Evolutionary conservation across 106 monocot species (phyloP).

Genomic region (Acorus calamus): DNA sequence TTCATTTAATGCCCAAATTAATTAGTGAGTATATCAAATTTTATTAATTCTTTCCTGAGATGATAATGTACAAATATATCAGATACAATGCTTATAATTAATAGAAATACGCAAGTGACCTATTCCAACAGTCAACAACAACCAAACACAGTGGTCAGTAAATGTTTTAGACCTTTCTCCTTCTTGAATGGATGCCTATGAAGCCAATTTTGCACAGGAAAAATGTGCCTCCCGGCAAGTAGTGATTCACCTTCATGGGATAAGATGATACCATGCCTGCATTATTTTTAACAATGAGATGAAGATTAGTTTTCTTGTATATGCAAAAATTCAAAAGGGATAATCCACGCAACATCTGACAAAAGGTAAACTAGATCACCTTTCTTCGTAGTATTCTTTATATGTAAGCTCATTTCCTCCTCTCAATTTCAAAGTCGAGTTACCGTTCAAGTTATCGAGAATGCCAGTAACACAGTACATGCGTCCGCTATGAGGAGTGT

Average conservation of each 20-base stretch:
- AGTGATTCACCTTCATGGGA: constrained; percentile 14
- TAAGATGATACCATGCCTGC: constrained; percentile 39
- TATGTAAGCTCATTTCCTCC: constrained; percentile 32
- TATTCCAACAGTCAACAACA: constrained; percentile 1
- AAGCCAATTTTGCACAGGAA: constrained; percentile 30
- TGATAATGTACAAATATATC: too few species aligned
- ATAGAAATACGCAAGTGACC: neutral
- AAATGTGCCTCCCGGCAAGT: constrained; percentile 24
- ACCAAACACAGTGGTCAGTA: neutral
- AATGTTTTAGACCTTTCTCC: constrained; percentile 25
- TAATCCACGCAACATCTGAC: neutral
- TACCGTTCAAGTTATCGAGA: too few species aligned
- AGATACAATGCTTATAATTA: neutral
- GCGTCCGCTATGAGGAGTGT: too few species aligned
- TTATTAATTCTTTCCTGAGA: too few species aligned
- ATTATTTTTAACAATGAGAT: neutral
- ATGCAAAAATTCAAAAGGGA: neutral
- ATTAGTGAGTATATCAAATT: too few species aligned
- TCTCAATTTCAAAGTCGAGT: neutral
- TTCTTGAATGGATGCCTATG: constrained; percentile 1
- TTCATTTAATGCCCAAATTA: too few species aligned
- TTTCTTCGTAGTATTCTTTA: constrained; percentile 24
- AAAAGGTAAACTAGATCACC: constrained; percentile 21
- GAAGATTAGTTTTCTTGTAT: neutral
- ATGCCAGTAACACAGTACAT: too few species aligned